Percentiles rank a stretch among this genome's conserved stretches.
phyloP scores from a whole-genome alignment of 352 stramenopile species.

The Blastocystis sp. region DNA sequence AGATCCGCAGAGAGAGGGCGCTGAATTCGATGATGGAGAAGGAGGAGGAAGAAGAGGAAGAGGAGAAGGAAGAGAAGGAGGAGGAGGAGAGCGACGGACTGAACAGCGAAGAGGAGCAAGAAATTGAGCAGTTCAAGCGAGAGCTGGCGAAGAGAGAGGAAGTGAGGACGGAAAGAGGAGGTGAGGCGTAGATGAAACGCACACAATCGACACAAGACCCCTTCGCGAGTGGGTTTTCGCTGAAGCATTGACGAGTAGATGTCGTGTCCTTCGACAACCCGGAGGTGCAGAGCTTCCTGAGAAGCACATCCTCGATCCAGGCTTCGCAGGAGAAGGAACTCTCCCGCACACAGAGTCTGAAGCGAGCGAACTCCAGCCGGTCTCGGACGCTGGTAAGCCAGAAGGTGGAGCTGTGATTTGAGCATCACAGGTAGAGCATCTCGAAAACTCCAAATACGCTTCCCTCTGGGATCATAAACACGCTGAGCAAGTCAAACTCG shows the following conservation, averaged over 20 bases:
- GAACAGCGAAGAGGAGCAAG: conserved; percentile 32
- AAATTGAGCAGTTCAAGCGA: background rate
- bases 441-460: conserved; percentile 25
- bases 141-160: conserved; percentile 57
- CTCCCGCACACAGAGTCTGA: background rate
- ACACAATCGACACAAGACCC: background rate
- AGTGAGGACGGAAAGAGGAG: background rate
- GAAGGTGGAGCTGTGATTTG: background rate
- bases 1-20: conserved; percentile 34
- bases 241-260: background rate
- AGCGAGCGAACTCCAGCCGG: background rate
- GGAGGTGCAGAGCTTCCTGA: conserved; percentile 27
- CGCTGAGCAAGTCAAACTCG: background rate
- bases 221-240: background rate
- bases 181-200: background rate
- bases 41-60: background rate
- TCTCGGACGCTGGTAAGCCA: background rate
- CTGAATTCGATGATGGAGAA: background rate
- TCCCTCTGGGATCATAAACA: background rate
- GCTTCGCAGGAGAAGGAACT: background rate
- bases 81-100: conserved; percentile 5
- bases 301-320: background rate
- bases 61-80: conserved; percentile 49
- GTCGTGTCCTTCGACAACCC: conserved; percentile 64
- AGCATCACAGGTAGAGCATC: conserved; percentile 7